Percentiles rank a stretch among this genome's conserved stretches.
phyloP scores from a whole-genome alignment of 495 filamentous ascomycete genomes.

The Penicillium diatomitis region DNA sequence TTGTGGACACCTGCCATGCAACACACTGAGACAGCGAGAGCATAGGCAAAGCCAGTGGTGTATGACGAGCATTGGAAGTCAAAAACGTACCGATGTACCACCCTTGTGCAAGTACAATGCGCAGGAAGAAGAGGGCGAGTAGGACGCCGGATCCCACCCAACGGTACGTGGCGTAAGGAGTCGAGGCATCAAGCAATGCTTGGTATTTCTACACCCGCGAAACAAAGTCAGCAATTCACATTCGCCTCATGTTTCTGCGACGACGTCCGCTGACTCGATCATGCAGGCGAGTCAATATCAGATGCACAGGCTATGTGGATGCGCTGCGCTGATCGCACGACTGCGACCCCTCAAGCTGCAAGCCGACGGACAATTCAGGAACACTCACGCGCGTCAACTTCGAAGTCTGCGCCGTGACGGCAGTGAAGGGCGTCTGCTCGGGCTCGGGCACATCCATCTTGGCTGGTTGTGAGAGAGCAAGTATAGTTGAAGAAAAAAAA shows the following conservation, averaged over 20 bases:
- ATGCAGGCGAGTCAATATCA: background rate
- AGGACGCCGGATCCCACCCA: slow-evolving; percentile 74
- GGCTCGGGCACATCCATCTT: slow-evolving; percentile 72
- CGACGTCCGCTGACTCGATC: too few relatives aligned
- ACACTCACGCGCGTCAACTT: slow-evolving; percentile 55
- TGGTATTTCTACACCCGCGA: slow-evolving; percentile 71
- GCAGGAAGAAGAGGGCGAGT: slow-evolving; percentile 72
- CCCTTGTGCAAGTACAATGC: slow-evolving; percentile 85
- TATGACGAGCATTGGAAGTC: background rate
- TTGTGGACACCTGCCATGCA: too few relatives aligned
- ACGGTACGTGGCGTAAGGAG: slow-evolving; percentile 77
- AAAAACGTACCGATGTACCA: slow-evolving; percentile 87
- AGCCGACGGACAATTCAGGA: slow-evolving; percentile 11
- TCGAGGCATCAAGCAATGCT: slow-evolving; percentile 85
- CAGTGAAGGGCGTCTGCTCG: slow-evolving; percentile 74
- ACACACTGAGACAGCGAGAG: background rate
- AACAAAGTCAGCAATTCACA: slow-evolving; percentile 3
- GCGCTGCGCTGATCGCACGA: slow-evolving; percentile 2
- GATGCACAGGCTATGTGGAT: background rate
- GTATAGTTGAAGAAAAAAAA: background rate
- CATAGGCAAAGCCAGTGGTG: too few relatives aligned
- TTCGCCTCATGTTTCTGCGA: too few relatives aligned
- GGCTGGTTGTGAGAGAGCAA: background rate
- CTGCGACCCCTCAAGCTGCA: slow-evolving; percentile 14
- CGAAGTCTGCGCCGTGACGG: slow-evolving; percentile 76